These are phyloP conservation scores for Suhomyces tanzawaensis DNA, from an alignment of 805 yeast species.

Conservation along the genomic window DNA sequence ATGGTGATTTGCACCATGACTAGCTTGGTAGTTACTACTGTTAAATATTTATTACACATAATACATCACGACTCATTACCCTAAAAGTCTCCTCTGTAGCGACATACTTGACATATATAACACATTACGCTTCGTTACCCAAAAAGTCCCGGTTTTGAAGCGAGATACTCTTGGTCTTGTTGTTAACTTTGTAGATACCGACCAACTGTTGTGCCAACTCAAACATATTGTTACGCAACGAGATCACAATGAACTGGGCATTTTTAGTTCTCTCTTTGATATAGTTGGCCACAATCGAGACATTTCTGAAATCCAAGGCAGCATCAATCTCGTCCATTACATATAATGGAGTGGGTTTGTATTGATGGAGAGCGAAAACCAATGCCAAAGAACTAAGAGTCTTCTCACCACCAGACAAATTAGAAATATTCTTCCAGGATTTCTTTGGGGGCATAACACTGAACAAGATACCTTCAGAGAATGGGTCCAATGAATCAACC, in stretches of 20 bases:
- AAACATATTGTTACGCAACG: conserved; percentile 95
- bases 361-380: conserved; percentile 93
- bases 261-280: conserved; percentile 93
- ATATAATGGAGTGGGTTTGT: conserved; percentile 94
- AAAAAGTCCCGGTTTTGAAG: conserved; percentile 60
- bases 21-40: no score
- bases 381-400: conserved; percentile 91
- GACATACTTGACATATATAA: no score
- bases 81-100: no score
- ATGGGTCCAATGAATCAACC: conserved; percentile 96
- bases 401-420: conserved; percentile 96
- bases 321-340: conserved; percentile 99
- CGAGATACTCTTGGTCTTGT: conserved; percentile 85
- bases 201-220: conserved; percentile 92
- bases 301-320: conserved; percentile 94
- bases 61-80: no score
- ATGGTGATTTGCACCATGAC: no score
- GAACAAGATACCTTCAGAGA: conserved; percentile 92
- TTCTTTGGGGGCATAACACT: conserved; percentile 99
- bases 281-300: conserved; percentile 95
- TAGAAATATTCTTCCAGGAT: conserved; percentile 94
- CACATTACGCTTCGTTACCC: conserved; percentile 8
- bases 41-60: no score
- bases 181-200: conserved; percentile 90
- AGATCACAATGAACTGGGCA: conserved; percentile 95